Conservation (phyloP, 176 grass and related monocot species). For the Stipa capillata region DNA sequence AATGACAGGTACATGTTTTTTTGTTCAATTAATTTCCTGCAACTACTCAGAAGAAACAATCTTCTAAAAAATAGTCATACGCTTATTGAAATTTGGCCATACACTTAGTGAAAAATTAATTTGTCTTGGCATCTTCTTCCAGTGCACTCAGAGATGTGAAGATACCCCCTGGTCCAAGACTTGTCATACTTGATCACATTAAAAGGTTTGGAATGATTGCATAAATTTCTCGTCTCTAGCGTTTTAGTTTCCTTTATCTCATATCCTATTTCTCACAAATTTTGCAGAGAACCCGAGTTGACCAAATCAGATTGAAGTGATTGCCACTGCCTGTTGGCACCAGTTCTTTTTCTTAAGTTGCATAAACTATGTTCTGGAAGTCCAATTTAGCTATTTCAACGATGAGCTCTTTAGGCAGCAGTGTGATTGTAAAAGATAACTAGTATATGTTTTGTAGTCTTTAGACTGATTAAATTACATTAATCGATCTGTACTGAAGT, state of each 20-base stretch:
- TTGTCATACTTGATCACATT: conserved; percentile 95
- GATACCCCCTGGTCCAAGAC: conserved; percentile 92
- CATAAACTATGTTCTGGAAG: conserved; percentile 13
- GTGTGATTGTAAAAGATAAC: conserved; percentile 6
- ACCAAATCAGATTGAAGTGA: conserved; percentile 33
- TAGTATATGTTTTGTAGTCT: conserved; percentile 22
- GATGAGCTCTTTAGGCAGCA: conserved; percentile 8
- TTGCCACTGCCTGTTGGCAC: not conserved
- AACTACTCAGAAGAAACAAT: not conserved
- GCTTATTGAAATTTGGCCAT: not conserved
- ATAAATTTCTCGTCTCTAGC: not conserved
- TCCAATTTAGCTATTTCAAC: not conserved
- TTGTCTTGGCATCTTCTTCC: conserved; percentile 3
- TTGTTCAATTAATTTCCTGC: not conserved
- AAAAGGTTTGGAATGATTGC: conserved; percentile 45
- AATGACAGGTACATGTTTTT: conserved; percentile 55
- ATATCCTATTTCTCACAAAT: not conserved
- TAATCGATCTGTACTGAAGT: not conserved
- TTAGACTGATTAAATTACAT: conserved; percentile 11
- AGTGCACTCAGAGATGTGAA: conserved; percentile 97
- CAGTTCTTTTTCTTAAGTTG: not conserved
- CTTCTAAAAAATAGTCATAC: not conserved
- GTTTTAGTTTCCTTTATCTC: not conserved
- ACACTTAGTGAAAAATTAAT: not conserved
- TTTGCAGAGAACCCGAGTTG: conserved; percentile 61